These are phyloP conservation scores for Russula lepida DNA, from an alignment of 768 basidiomycete genomes.

Conservation along the genomic window DNA sequence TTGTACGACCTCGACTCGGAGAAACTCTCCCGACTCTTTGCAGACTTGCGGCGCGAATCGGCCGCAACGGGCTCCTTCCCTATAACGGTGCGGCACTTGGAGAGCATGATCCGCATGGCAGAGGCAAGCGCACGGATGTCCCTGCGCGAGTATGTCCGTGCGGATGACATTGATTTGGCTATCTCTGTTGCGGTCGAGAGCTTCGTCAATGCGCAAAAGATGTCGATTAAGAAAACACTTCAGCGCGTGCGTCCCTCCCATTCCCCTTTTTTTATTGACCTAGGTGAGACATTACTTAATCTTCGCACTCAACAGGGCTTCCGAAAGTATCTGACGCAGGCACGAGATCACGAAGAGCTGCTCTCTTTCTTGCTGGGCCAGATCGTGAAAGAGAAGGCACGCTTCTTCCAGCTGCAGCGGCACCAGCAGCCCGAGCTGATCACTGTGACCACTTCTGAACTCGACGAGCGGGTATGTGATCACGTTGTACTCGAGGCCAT, in stretches of 20 bases:
- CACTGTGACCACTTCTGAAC: slow-evolving; percentile 65
- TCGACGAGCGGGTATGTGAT: slow-evolving; percentile 76
- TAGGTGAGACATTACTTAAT: neutral
- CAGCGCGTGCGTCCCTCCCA: slow-evolving; percentile 58
- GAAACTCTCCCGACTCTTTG: slow-evolving; percentile 88
- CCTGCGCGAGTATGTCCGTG: slow-evolving; percentile 87
- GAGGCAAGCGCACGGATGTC: slow-evolving; percentile 99
- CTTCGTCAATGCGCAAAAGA: slow-evolving; percentile 95
- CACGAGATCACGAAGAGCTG: slow-evolving; percentile 92
- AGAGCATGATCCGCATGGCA: slow-evolving; percentile 99
- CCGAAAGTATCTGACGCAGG: slow-evolving; percentile 95
- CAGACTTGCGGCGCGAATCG: slow-evolving; percentile 92
- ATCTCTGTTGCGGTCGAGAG: slow-evolving; percentile 93
- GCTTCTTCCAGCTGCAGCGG: slow-evolving; percentile 69
- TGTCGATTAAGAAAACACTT: slow-evolving; percentile 96
- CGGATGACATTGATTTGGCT: slow-evolving; percentile 94
- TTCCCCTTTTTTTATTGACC: neutral
- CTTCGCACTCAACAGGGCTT: slow-evolving; percentile 56
- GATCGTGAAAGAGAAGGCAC: slow-evolving; percentile 85
- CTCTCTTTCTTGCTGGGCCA: slow-evolving; percentile 91
- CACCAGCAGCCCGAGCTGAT: slow-evolving; percentile 74
- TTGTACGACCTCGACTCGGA: slow-evolving; percentile 93
- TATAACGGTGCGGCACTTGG: slow-evolving; percentile 94
- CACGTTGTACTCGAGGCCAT: neutral
- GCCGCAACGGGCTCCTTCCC: slow-evolving; percentile 97